Evolutionary conservation across 2,329 filamentous ascomycete species (phyloP).

Genomic region (Purpureocillium takamizusanense): DNA sequence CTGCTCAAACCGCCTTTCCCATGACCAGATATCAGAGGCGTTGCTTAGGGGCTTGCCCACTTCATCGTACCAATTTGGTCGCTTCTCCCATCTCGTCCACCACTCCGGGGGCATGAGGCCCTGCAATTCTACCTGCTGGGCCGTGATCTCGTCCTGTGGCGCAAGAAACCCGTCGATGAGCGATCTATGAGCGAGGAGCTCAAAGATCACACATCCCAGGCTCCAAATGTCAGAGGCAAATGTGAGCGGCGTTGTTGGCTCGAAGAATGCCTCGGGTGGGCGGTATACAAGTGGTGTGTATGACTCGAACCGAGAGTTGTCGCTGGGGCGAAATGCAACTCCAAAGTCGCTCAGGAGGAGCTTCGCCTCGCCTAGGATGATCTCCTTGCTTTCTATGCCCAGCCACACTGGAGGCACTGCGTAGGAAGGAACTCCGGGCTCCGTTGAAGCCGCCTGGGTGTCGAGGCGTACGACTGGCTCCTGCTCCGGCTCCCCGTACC

Average conservation of each 20-base stretch:
- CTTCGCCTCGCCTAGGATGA: constrained; percentile 15
- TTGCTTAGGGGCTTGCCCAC: constrained; percentile 6
- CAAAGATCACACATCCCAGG: constrained; percentile 26
- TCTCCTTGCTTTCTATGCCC: constrained; percentile 18
- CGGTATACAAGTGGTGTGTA: constrained; percentile 7
- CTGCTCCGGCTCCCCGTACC: constrained; percentile 12
- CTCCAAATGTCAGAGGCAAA: constrained; percentile 29
- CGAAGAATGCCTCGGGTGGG: constrained; percentile 26
- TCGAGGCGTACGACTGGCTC: constrained; percentile 12
- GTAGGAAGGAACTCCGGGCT: constrained; percentile 17
- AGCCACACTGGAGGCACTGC: constrained; percentile 23
- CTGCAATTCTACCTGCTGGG: constrained; percentile 11
- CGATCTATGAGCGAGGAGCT: constrained; percentile 17
- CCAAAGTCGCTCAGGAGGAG: constrained; percentile 24
- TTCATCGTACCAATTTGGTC: constrained; percentile 12
- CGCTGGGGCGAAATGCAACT: constrained; percentile 19
- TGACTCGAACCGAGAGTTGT: constrained; percentile 11
- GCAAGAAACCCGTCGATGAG: constrained; percentile 10
- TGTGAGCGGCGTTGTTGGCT: constrained; percentile 20
- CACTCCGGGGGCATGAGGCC: constrained; percentile 11
- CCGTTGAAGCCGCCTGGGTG: constrained; percentile 7
- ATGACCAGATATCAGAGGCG: constrained; percentile 7
- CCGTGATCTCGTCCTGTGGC: constrained; percentile 9
- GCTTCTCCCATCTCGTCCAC: constrained; percentile 12
- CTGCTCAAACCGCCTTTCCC: constrained; percentile 9